A percentile compares a stretch with the other conserved stretches of the same genome.
Conservation (phyloP, 371 early-diverging fungal genomes). For the Mortierella sp. region DNA sequence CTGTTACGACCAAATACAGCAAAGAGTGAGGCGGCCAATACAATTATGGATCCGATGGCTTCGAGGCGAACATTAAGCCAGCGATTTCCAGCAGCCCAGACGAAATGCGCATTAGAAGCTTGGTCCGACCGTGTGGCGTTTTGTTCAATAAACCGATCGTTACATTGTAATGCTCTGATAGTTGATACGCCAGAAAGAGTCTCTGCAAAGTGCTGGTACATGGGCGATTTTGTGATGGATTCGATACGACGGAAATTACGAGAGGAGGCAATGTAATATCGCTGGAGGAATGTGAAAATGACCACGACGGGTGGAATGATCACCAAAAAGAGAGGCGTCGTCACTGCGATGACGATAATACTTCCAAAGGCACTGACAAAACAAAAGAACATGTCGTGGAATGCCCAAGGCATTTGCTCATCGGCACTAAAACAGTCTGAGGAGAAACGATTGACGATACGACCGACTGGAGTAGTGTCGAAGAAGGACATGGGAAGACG, state of each 20-base stretch:
- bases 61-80: slow-evolving; percentile 90
- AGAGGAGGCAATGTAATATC: slow-evolving; percentile 67
- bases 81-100: slow-evolving; percentile 82
- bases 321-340: slow-evolving; percentile 59
- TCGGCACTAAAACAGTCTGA: slow-evolving; percentile 80
- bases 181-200: slow-evolving; percentile 67
- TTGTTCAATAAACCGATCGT: slow-evolving; percentile 66
- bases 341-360: slow-evolving; percentile 41
- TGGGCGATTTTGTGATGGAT: slow-evolving; percentile 59
- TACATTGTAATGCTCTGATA: slow-evolving; percentile 76
- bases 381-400: slow-evolving; percentile 62
- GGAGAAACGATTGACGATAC: slow-evolving; percentile 88
- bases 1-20: slow-evolving; percentile 46
- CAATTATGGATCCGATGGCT: slow-evolving; percentile 46
- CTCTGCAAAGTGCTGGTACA: slow-evolving; percentile 62
- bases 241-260: slow-evolving; percentile 67
- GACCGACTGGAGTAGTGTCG: slow-evolving; percentile 81
- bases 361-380: slow-evolving; percentile 46
- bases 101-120: slow-evolving; percentile 78
- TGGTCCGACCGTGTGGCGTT: slow-evolving; percentile 66
- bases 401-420: slow-evolving; percentile 61
- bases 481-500: slow-evolving; percentile 80
- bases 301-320: slow-evolving; percentile 63
- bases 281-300: slow-evolving; percentile 17
- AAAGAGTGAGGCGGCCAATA: slow-evolving; percentile 38